These are phyloP conservation scores for Breviolum minutum DNA, from an alignment of 73 alveolate genomes.

Conservation along the genomic window DNA sequence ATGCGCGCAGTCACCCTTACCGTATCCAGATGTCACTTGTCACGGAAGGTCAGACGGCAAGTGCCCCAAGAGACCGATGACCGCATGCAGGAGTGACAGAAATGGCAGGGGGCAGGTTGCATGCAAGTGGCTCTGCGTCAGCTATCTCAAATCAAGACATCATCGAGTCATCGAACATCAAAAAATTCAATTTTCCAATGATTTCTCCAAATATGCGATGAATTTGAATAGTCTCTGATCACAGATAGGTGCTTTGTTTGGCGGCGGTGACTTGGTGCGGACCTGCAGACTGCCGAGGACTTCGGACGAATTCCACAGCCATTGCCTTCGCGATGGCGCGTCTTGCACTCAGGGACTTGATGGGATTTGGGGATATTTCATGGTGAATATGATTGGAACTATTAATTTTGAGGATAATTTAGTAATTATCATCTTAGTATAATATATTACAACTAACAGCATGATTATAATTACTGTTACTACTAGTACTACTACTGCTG, in stretches of 20 bases:
- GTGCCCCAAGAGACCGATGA: neutral
- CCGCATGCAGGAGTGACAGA: neutral
- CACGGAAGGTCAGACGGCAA: neutral
- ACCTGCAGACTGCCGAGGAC: neutral
- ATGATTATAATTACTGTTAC: neutral
- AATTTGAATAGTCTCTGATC: no score
- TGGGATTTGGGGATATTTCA: neutral
- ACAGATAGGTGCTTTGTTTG: no score
- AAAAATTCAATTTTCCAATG: no score
- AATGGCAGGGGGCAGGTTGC: neutral
- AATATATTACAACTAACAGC: neutral
- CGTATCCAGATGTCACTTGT: no score
- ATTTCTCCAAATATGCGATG: no score
- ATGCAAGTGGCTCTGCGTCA: neutral
- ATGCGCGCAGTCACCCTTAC: no score
- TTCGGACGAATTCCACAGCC: slow-evolving; percentile 12
- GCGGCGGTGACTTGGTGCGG: neutral
- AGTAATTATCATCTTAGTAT: neutral
- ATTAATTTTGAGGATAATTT: neutral
- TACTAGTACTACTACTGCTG: neutral
- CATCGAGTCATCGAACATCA: neutral
- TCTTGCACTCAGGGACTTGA: neutral
- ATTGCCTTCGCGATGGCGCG: slow-evolving; percentile 56
- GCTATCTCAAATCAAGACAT: neutral
- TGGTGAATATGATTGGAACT: neutral